phyloP scores from a whole-genome alignment of 352 stramenopile genomes.

The Globisporangium nodosum region DNA sequence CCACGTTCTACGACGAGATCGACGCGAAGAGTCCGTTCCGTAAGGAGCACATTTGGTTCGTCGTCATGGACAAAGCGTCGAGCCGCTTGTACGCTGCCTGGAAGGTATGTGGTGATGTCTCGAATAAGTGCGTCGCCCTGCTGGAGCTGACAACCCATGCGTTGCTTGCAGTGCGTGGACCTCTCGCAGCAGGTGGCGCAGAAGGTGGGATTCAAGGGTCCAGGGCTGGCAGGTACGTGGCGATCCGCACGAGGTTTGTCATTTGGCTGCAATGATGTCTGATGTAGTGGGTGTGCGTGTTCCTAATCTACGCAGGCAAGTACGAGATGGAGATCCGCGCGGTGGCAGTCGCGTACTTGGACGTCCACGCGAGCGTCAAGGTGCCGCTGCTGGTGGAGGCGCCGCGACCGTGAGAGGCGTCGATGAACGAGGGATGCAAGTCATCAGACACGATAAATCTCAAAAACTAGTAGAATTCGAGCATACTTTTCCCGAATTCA shows the following conservation, averaged over 20 bases:
- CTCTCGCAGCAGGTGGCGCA: slow-evolving; percentile 40
- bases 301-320: slow-evolving; percentile 25
- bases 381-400: slow-evolving; percentile 38
- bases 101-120: slow-evolving; percentile 31
- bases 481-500: neutral
- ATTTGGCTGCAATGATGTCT: neutral
- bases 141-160: neutral
- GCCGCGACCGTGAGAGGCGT: neutral
- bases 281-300: neutral
- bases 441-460: neutral
- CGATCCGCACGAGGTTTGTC: no score
- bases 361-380: slow-evolving; percentile 32
- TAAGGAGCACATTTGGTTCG: slow-evolving; percentile 70
- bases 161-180: slow-evolving; percentile 34
- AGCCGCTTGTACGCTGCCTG: slow-evolving; percentile 55
- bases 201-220: slow-evolving; percentile 61
- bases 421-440: neutral
- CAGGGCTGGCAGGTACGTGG: slow-evolving; percentile 39
- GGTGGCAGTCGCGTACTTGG: slow-evolving; percentile 56
- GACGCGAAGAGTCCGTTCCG: slow-evolving; percentile 60
- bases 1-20: slow-evolving; percentile 69
- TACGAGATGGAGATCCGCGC: slow-evolving; percentile 79
- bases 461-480: neutral
- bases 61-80: slow-evolving; percentile 56
- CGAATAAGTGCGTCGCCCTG: no score